phyloP scores from a whole-genome alignment of 441 rosid genomes.

The Adansonia rubrostipa region DNA sequence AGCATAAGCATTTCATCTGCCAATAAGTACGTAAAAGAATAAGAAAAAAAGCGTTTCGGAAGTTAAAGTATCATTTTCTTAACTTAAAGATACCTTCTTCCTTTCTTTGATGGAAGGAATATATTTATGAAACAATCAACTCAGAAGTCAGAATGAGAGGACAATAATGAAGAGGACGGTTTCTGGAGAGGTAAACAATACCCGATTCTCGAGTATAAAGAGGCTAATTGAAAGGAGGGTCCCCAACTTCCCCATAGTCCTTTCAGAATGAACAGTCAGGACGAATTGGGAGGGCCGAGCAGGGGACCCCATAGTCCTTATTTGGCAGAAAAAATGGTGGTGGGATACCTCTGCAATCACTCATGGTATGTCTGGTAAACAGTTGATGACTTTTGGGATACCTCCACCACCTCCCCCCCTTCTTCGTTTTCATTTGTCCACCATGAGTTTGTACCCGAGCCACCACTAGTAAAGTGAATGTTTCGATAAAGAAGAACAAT shows the following conservation, averaged over 20 bases:
- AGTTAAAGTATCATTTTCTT: not conserved
- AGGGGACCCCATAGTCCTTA: not conserved
- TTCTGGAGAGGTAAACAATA: conserved; percentile 19
- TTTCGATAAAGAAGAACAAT: conserved; percentile 21
- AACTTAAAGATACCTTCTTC: not conserved
- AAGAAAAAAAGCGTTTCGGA: not conserved
- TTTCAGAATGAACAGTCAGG: not conserved
- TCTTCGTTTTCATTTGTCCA: not conserved
- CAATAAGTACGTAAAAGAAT: no score
- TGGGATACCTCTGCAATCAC: conserved; percentile 26
- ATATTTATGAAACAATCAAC: conserved; percentile 19
- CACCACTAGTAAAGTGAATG: conserved; percentile 21
- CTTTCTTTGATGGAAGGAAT: not conserved
- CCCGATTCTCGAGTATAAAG: conserved; percentile 20
- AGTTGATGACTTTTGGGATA: conserved; percentile 34
- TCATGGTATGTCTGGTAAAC: conserved; percentile 31
- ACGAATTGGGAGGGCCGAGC: not conserved
- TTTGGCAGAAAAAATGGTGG: not conserved
- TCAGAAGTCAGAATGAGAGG: conserved; percentile 15
- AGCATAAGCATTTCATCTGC: no score
- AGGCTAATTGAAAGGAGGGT: conserved; percentile 8
- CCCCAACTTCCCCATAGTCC: conserved; percentile 20
- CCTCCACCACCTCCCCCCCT: not conserved
- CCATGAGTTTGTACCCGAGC: not conserved
- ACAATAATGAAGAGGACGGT: conserved; percentile 20